Base-by-base conservation (phyloP, 768 basidiomycete species). In the Leccinum imitatum region DNA sequence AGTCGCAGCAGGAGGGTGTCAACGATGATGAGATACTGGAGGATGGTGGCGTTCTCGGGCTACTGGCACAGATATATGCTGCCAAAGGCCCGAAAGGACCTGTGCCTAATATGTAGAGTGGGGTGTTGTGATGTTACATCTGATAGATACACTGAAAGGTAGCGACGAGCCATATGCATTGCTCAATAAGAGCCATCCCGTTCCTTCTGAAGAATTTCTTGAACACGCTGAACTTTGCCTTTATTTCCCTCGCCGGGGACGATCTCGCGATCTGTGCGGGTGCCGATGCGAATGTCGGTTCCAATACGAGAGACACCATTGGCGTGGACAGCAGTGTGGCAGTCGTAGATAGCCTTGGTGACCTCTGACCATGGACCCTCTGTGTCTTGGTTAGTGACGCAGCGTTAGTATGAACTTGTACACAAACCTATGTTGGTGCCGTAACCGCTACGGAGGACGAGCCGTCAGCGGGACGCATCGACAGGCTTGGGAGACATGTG, bases 241-340 rank as follows among this genome's bases (percentile, higher is more conserved):
- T 85, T 85, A 64, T 97, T 97, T 7, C 89, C 93, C 48, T 83
- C 78, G 6, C 87, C 89, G 1, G 81, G 79, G 5, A 75, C 73
- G 17, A 87, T 80, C 41, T 82, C 77, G 60, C 87, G 83, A 73
- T 95, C 86, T 23, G 83, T 81, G 50, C 95, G 86, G 1, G 96
- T 98, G 47, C 96, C 96, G 56, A 98, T 95, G 27, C 96, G 88
- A 60, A 98, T 90, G 75, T 98, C 95, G 13, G 95, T 96, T 11
- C 91, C 91, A 56, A 95, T 82, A 54, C 89, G 85, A 15, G 85
- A 84, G 0, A 84, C 82, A 23, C 91, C 91, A 70, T 83, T 81
- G 1, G 82, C 84, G 63, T 95, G 93, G 6, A 95, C 89, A 2
- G 91, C 93, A 25, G 82, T 82, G 70, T 98, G 96, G 70, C 94